These are phyloP conservation scores for Tetracladium setigerum DNA, from an alignment of 495 filamentous ascomycete genomes.

Conservation along the genomic window DNA sequence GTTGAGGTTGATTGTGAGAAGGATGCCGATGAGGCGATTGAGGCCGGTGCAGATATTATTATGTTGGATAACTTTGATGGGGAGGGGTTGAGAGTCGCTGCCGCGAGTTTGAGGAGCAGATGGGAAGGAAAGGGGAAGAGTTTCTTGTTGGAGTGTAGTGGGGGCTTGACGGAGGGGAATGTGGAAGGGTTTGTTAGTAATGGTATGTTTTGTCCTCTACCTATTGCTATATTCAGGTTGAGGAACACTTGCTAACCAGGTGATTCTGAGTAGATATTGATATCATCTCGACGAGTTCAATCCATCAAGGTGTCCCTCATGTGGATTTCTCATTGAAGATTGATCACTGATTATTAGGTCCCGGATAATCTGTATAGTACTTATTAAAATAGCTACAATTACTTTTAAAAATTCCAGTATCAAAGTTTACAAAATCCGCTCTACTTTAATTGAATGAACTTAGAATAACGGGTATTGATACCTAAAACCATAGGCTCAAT, in stretches of 20 bases:
- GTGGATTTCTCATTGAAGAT: conserved; percentile 97
- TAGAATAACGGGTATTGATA: too few relatives aligned
- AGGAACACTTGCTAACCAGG: conserved; percentile 5
- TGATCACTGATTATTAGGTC: conserved; percentile 27
- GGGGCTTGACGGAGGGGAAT: conserved; percentile 81
- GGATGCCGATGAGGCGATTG: conserved; percentile 85
- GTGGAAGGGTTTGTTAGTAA: conserved; percentile 71
- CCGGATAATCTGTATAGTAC: neutral
- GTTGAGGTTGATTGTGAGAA: conserved; percentile 85
- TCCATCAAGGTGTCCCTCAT: conserved; percentile 89
- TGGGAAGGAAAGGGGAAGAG: conserved; percentile 54
- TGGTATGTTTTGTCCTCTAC: conserved; percentile 33
- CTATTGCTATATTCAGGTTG: neutral
- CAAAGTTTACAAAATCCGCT: too few relatives aligned
- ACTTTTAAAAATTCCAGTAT: too few relatives aligned
- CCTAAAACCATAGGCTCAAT: too few relatives aligned
- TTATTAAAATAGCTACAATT: too few relatives aligned
- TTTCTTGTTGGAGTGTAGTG: conserved; percentile 86
- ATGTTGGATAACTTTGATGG: conserved; percentile 95
- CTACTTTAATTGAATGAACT: too few relatives aligned
- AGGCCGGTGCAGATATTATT: conserved; percentile 84
- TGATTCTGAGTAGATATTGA: conserved; percentile 59
- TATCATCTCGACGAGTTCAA: conserved; percentile 89
- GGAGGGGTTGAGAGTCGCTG: conserved; percentile 64
- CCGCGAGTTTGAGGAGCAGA: conserved; percentile 62